Percentiles rank a stretch among this genome's conserved stretches.
phyloP scores from a whole-genome alignment of 306 rosid species.

The Fragaria nilgerrensis region DNA sequence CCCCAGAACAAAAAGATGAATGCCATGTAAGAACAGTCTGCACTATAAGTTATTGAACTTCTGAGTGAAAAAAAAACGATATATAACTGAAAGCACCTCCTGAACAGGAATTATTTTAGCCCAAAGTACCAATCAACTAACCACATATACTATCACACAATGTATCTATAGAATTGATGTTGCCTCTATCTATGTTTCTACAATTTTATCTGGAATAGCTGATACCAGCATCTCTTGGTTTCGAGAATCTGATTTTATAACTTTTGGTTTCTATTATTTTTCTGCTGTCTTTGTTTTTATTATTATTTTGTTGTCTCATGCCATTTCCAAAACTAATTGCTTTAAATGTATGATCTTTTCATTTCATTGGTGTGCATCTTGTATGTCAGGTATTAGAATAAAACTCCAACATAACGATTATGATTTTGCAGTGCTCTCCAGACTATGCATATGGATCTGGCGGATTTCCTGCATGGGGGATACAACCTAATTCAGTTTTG shows the following conservation, averaged over 20 bases:
- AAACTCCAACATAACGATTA: not conserved
- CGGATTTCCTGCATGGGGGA: constrained; percentile 93
- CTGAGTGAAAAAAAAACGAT: not conserved
- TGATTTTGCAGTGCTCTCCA: constrained; percentile 83
- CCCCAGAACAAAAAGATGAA: not conserved
- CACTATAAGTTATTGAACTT: not conserved
- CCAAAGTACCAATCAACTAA: not conserved
- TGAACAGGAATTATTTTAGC: not conserved
- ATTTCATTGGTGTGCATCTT: constrained; percentile 1
- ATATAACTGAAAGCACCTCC: not conserved
- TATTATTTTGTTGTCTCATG: not conserved
- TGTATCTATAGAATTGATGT: not conserved
- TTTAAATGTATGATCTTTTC: not conserved
- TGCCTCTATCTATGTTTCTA: not conserved
- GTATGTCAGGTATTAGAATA: not conserved
- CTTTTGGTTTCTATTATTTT: no score
- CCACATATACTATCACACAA: not conserved
- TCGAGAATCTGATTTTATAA: not conserved
- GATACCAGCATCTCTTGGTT: not conserved
- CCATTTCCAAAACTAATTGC: not conserved
- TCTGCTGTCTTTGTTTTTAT: not conserved
- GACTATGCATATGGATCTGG: constrained; percentile 90
- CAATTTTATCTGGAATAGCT: not conserved
- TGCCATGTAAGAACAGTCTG: not conserved
- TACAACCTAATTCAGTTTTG: constrained; percentile 73